phyloP scores from a whole-genome alignment of 2,329 filamentous ascomycete genomes.

The Penicillium sp. region DNA sequence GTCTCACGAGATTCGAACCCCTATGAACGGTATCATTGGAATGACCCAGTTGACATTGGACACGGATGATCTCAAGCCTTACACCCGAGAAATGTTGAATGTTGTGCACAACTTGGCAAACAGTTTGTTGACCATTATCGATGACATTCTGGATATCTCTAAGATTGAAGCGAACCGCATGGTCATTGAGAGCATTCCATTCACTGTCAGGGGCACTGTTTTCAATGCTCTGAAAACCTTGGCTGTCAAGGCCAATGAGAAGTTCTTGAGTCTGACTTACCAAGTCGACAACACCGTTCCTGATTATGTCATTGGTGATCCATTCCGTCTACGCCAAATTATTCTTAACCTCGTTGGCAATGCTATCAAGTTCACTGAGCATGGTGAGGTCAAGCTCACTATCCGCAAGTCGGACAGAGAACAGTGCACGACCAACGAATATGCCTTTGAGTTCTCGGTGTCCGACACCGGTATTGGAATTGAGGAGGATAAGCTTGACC shows the following conservation, averaged over 20 bases:
- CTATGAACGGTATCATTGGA: constrained; percentile 96
- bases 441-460: constrained; percentile 92
- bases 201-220: constrained; percentile 87
- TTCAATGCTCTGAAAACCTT: constrained; percentile 97
- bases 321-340: constrained; percentile 92
- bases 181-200: constrained; percentile 97
- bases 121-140: constrained; percentile 93
- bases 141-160: constrained; percentile 67
- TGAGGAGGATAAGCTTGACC: constrained; percentile 85
- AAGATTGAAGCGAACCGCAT: constrained; percentile 92
- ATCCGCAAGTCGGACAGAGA: constrained; percentile 69
- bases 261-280: constrained; percentile 87
- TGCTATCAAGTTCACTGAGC: constrained; percentile 97
- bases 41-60: constrained; percentile 97
- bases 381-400: constrained; percentile 92
- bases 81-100: constrained; percentile 97
- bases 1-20: constrained; percentile 97
- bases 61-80: constrained; percentile 88
- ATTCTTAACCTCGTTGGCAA: constrained; percentile 97
- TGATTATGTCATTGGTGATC: constrained; percentile 92
- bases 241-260: constrained; percentile 96
- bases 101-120: constrained; percentile 97
- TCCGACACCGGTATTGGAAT: constrained; percentile 97
- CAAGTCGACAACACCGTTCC: constrained; percentile 90
- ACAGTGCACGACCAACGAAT: constrained; percentile 68